These are phyloP conservation scores for Pseudozyma pruni DNA, from an alignment of 1,284 basidiomycete species.

Conservation along the genomic window DNA sequence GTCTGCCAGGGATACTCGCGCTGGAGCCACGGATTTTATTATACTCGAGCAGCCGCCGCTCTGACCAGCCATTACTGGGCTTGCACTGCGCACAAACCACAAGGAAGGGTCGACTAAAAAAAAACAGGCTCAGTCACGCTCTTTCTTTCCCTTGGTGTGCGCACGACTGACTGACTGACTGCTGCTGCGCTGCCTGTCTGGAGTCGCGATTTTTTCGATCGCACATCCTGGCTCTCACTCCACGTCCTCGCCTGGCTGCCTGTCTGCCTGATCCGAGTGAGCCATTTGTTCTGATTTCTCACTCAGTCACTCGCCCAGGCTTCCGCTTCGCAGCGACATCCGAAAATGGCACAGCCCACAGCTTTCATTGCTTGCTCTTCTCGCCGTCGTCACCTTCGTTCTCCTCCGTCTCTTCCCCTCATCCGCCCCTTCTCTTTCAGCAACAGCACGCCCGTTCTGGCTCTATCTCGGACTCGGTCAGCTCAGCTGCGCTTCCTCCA, in stretches of 20 bases:
- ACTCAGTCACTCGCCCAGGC: background rate
- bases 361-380: conserved; percentile 1
- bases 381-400: conserved; percentile 14
- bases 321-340: conserved; percentile 4
- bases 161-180: conserved; percentile 1
- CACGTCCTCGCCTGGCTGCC: background rate
- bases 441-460: too few relatives aligned
- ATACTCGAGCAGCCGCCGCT: conserved; percentile 4
- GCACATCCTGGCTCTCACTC: conserved; percentile 4
- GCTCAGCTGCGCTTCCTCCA: too few relatives aligned
- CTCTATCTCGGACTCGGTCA: too few relatives aligned
- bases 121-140: conserved; percentile 13
- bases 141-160: background rate
- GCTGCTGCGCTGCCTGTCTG: background rate
- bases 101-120: background rate
- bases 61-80: conserved; percentile 8
- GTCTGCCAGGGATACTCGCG: conserved; percentile 1
- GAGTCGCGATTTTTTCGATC: conserved; percentile 6
- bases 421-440: conserved; percentile 1
- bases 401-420: background rate
- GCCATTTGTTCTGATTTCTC: background rate
- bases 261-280: background rate
- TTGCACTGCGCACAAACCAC: conserved; percentile 17
- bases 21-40: background rate
- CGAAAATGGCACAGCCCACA: conserved; percentile 15